These are phyloP conservation scores for Coniferiporia sulphurascens DNA, from an alignment of 1,284 basidiomycete species.

Conservation along the genomic window DNA sequence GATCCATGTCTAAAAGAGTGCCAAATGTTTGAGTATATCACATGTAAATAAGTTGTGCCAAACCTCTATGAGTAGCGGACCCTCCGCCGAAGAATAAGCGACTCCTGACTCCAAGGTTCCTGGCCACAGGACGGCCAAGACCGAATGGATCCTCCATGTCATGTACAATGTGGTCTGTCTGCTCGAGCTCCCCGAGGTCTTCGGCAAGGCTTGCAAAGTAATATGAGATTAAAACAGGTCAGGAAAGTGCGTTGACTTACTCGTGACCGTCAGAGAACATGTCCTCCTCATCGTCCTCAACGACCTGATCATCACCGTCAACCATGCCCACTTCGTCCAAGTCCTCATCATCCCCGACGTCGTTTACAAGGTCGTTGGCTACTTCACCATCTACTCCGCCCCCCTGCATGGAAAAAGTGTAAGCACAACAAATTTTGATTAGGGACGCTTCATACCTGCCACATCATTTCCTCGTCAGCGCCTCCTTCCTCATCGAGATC, in stretches of 20 bases:
- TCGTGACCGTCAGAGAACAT: conserved; percentile 64
- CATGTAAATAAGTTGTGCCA: neutral
- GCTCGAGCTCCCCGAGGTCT: conserved; percentile 45
- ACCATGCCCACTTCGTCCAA: conserved; percentile 45
- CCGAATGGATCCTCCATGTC: conserved; percentile 44
- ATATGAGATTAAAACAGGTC: conserved; percentile 11
- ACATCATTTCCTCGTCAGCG: conserved; percentile 55
- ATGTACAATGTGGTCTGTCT: conserved; percentile 34
- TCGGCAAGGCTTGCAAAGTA: conserved; percentile 38
- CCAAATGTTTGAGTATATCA: neutral
- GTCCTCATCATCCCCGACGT: conserved; percentile 46
- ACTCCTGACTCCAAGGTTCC: conserved; percentile 39
- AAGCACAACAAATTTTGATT: conserved; percentile 7
- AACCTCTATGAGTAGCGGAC: conserved; percentile 2
- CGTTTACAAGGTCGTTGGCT: conserved; percentile 45
- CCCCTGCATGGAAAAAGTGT: conserved; percentile 36
- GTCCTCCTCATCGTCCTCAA: conserved; percentile 58
- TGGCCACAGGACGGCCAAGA: conserved; percentile 45
- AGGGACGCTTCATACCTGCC: conserved; percentile 50
- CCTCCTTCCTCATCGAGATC: conserved; percentile 51
- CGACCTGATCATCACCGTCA: conserved; percentile 38
- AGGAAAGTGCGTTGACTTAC: conserved; percentile 41
- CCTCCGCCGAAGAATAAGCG: conserved; percentile 44
- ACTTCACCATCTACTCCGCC: conserved; percentile 40
- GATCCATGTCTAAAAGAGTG: conserved; percentile 34